phyloP scores from a whole-genome alignment of 352 stramenopile genomes.

The Pythium insidiosum region DNA sequence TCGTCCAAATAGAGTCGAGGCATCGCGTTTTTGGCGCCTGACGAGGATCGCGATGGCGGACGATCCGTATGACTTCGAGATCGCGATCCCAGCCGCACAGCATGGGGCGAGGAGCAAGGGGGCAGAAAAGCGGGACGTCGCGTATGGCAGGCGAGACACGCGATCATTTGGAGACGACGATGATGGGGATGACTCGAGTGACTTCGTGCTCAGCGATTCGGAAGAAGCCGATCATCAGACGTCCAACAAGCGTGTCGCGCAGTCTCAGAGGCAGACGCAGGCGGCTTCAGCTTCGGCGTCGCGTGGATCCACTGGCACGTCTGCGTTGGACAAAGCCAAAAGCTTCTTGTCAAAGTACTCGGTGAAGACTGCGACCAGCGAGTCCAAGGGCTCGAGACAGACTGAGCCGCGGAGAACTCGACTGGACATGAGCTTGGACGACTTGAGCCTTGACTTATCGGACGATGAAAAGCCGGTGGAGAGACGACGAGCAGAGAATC shows the following conservation, averaged over 20 bases:
- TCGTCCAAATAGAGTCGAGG: too few species aligned
- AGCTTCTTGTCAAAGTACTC: slow-evolving; percentile 73
- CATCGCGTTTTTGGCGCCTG: not conserved
- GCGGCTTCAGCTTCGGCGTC: not conserved
- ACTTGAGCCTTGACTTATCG: too few species aligned
- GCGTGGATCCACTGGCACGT: slow-evolving; percentile 1
- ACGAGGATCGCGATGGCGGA: slow-evolving; percentile 12
- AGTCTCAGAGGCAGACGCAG: too few species aligned
- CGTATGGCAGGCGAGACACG: not conserved
- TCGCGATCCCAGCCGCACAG: slow-evolving; percentile 25
- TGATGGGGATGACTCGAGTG: not conserved
- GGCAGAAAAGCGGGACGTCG: too few species aligned
- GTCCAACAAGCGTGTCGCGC: not conserved
- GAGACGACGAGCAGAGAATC: too few species aligned
- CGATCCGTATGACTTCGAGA: slow-evolving; percentile 38
- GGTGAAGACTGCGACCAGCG: too few species aligned
- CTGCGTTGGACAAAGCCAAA: slow-evolving; percentile 60
- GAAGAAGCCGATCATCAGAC: not conserved
- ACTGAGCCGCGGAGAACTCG: too few species aligned
- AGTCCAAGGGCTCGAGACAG: too few species aligned
- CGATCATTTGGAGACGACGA: not conserved
- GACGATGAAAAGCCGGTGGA: too few species aligned
- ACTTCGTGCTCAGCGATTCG: not conserved
- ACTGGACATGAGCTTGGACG: too few species aligned
- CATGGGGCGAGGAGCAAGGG: too few species aligned